phyloP scores from a whole-genome alignment of 2,329 filamentous ascomycete genomes.

The Keithomyces neogunnii region DNA sequence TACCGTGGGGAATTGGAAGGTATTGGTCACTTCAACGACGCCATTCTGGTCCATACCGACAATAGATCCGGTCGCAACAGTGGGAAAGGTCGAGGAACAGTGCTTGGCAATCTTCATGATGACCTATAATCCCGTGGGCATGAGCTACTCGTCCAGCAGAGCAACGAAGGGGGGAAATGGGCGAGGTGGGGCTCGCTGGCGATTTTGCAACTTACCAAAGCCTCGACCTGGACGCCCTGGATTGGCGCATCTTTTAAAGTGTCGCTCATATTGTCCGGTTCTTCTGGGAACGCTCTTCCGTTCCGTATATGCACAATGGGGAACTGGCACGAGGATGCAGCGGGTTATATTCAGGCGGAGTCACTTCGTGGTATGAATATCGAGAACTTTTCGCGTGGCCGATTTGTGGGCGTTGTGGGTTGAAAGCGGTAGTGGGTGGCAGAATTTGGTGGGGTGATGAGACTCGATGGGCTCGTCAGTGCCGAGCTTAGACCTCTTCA shows the following conservation, averaged over 20 bases:
- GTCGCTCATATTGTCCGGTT: slow-evolving; percentile 46
- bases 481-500: background rate
- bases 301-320: slow-evolving; percentile 6
- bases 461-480: too few relatives aligned
- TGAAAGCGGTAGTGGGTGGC: slow-evolving; percentile 28
- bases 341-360: slow-evolving; percentile 9
- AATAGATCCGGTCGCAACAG: slow-evolving; percentile 78
- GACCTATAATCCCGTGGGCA: slow-evolving; percentile 45
- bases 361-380: slow-evolving; percentile 28
- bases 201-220: slow-evolving; percentile 57
- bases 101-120: slow-evolving; percentile 99
- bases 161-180: slow-evolving; percentile 13
- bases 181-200: slow-evolving; percentile 23
- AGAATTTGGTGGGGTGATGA: slow-evolving; percentile 18
- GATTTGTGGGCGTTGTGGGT: slow-evolving; percentile 39
- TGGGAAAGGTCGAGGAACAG: slow-evolving; percentile 80
- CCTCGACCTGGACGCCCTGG: slow-evolving; percentile 87
- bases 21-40: slow-evolving; percentile 84
- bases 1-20: slow-evolving; percentile 83
- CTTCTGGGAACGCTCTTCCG: background rate
- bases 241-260: slow-evolving; percentile 59
- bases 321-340: slow-evolving; percentile 17
- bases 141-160: slow-evolving; percentile 15
- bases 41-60: slow-evolving; percentile 86
- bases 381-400: slow-evolving; percentile 30